These are phyloP conservation scores for Rhizopogon vesiculosus DNA, from an alignment of 768 basidiomycete genomes.

Conservation along the genomic window DNA sequence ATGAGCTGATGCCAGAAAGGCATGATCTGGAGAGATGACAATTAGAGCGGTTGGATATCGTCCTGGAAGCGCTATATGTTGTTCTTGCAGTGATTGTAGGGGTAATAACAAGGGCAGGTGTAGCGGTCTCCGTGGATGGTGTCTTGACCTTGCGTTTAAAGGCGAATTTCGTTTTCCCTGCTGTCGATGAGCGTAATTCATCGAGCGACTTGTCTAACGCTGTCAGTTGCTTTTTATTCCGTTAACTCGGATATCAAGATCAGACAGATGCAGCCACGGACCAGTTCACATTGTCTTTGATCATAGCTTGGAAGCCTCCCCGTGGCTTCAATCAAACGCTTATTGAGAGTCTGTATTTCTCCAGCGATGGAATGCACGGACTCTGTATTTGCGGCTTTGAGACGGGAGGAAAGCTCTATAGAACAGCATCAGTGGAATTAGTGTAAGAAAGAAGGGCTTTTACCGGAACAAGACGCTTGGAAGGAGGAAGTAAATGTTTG, in stretches of 20 bases:
- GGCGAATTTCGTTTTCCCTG: constrained; percentile 58
- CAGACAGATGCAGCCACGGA: constrained; percentile 28
- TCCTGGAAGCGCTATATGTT: constrained; percentile 25
- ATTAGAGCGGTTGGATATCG: constrained; percentile 40
- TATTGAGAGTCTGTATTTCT: constrained; percentile 55
- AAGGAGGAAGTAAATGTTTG: constrained; percentile 24
- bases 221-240: constrained; percentile 56
- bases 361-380: constrained; percentile 39
- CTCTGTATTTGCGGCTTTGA: constrained; percentile 35
- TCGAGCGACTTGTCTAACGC: constrained; percentile 53
- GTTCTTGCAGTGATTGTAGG: not conserved
- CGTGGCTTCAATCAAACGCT: constrained; percentile 58
- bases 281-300: constrained; percentile 66
- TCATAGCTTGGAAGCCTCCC: constrained; percentile 67
- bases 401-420: constrained; percentile 45
- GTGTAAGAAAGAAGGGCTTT: constrained; percentile 1
- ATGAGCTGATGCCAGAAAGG: constrained; percentile 31
- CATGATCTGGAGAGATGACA: constrained; percentile 37
- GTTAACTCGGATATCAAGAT: not conserved
- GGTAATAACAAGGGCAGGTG: not conserved
- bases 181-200: constrained; percentile 38
- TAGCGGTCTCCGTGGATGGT: constrained; percentile 5
- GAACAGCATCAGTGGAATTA: constrained; percentile 11
- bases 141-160: constrained; percentile 51
- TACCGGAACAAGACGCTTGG: constrained; percentile 21